These are phyloP conservation scores for Alnus glutinosa DNA, from an alignment of 306 rosid species.

Conservation along the genomic window DNA sequence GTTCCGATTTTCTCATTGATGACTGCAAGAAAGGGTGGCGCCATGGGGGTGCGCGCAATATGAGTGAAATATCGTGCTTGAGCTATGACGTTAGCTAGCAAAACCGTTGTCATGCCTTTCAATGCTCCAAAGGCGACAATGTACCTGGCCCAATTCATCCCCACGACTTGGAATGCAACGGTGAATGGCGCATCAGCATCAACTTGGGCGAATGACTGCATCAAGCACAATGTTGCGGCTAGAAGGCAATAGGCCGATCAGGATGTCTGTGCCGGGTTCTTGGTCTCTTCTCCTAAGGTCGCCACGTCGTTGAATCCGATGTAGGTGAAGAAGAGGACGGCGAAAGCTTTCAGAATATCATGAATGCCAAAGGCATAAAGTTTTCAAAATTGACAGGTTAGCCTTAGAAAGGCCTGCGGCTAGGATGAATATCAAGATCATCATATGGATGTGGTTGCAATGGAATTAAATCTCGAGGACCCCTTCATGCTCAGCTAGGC, in stretches of 20 bases:
- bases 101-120: conserved; percentile 30
- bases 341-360: conserved; percentile 32
- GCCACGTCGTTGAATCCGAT: conserved; percentile 30
- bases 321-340: conserved; percentile 28
- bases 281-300: conserved; percentile 33
- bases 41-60: conserved; percentile 37
- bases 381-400: conserved; percentile 19
- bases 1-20: conserved; percentile 32
- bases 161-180: conserved; percentile 18
- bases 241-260: conserved; percentile 27
- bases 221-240: conserved; percentile 23
- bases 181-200: conserved; percentile 29
- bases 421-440: conserved; percentile 26
- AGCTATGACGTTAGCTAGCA: conserved; percentile 27
- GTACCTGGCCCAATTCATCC: conserved; percentile 39
- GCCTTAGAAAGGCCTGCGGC: conserved; percentile 20
- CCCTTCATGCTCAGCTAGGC: conserved; percentile 28
- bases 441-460: conserved; percentile 22
- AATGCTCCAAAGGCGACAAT: conserved; percentile 37
- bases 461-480: conserved; percentile 27
- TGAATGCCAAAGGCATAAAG: conserved; percentile 10
- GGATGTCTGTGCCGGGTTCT: conserved; percentile 29
- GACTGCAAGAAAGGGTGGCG: conserved; percentile 33
- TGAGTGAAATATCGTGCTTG: conserved; percentile 44
- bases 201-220: conserved; percentile 30